Percentiles rank a stretch among this genome's conserved stretches.
Conservation (phyloP, 352 stramenopile species). For the Pythium dissotocum region DNA sequence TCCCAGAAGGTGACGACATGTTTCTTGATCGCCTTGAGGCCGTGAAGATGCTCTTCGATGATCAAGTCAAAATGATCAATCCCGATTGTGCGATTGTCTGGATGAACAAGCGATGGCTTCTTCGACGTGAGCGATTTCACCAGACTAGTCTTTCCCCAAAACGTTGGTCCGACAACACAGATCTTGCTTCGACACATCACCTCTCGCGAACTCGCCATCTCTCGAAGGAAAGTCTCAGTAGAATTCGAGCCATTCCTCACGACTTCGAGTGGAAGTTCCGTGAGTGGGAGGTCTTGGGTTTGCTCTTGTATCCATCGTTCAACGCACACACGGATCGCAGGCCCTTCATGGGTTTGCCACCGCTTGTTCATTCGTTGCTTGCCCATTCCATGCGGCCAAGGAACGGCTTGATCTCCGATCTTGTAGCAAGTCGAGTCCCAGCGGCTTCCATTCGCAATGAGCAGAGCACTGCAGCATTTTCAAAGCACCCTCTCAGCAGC, state of each 20-base stretch:
- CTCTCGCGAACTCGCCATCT: neutral
- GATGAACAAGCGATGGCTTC: neutral
- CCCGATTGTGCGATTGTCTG: constrained; percentile 30
- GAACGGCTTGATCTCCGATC: neutral
- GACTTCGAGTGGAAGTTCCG: neutral
- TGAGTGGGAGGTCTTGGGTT: neutral
- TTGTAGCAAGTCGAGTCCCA: constrained; percentile 15
- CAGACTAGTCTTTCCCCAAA: constrained; percentile 34
- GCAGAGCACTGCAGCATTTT: constrained; percentile 1
- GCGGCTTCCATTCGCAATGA: neutral
- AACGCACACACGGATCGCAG: constrained; percentile 1
- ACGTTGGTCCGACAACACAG: constrained; percentile 30
- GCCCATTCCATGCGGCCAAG: too few relatives aligned
- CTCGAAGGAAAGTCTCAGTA: neutral
- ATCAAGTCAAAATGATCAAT: constrained; percentile 29
- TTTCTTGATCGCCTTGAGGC: neutral
- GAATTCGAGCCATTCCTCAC: neutral
- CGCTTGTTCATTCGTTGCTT: neutral
- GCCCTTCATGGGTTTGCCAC: neutral
- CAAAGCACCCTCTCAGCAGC: too few relatives aligned
- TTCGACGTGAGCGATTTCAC: constrained; percentile 29
- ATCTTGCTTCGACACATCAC: constrained; percentile 19
- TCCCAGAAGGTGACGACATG: constrained; percentile 24
- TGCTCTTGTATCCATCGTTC: neutral
- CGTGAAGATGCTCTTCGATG: neutral